Conservation (phyloP, 257 asterid species). For the Penstemon barbatus region DNA sequence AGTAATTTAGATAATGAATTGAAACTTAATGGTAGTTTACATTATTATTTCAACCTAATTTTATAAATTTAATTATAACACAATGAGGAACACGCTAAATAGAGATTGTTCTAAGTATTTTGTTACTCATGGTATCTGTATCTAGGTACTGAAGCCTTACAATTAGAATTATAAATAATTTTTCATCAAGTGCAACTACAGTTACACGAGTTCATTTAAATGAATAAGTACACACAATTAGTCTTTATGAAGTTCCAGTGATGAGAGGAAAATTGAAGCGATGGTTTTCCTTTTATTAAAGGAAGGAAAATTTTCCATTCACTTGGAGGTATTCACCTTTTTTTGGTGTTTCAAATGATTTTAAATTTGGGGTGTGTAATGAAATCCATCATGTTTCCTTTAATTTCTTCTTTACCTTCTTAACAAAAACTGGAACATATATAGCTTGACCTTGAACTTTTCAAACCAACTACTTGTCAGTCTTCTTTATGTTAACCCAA, state of each 20-base stretch:
- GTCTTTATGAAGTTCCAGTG: neutral
- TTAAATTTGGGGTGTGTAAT: conserved; percentile 2
- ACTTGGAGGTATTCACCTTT: neutral
- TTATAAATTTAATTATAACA: neutral
- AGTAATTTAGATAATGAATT: neutral
- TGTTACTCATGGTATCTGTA: neutral
- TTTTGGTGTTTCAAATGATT: neutral
- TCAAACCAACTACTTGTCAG: neutral
- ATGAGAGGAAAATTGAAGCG: neutral
- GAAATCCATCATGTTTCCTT: neutral
- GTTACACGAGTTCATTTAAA: no score
- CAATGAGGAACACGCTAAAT: neutral
- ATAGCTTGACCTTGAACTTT: neutral
- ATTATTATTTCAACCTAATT: conserved; percentile 1
- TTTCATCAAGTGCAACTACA: no score
- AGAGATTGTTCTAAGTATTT: neutral
- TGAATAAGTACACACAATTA: no score
- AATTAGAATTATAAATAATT: no score
- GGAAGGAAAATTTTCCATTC: neutral
- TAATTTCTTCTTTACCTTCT: neutral
- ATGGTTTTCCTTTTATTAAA: neutral
- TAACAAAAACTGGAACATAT: conserved; percentile 10
- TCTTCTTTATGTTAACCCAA: conserved; percentile 1
- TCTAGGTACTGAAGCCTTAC: no score
- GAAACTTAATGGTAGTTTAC: neutral